Percentiles rank a stretch among this genome's conserved stretches.
Evolutionary conservation across 192 early-diverging fungal genomes (phyloP).

Genomic region (Linnemannia hyalina): DNA sequence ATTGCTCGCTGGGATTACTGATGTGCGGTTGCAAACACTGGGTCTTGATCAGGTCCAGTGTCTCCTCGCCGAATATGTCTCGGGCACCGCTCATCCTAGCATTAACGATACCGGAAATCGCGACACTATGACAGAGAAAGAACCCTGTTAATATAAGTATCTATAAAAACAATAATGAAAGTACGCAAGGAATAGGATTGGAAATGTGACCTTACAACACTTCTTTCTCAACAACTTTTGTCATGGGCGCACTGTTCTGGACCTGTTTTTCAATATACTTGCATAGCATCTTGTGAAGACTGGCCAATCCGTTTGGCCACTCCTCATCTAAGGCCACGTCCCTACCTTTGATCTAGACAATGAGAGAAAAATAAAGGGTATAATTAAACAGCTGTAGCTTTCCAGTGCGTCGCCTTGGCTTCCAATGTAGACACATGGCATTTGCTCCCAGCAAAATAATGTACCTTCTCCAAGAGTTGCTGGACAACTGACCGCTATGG

Average conservation of each 20-base stretch:
- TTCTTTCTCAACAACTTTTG: conserved; percentile 25
- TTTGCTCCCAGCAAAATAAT: conserved; percentile 18
- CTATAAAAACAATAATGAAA: conserved; percentile 11
- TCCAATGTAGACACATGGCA: not conserved
- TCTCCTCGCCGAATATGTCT: conserved; percentile 21
- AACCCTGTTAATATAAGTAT: not conserved
- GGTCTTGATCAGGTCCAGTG: conserved; percentile 20
- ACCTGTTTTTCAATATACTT: conserved; percentile 34
- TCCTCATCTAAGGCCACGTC: conserved; percentile 37
- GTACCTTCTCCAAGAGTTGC: conserved; percentile 44
- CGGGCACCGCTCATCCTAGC: conserved; percentile 25
- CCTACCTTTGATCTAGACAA: conserved; percentile 36
- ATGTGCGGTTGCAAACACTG: conserved; percentile 22
- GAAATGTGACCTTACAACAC: conserved; percentile 19
- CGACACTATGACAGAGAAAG: conserved; percentile 18
- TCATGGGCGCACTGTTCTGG: conserved; percentile 10
- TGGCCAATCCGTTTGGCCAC: conserved; percentile 33
- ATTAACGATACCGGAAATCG: conserved; percentile 28
- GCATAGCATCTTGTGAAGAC: conserved; percentile 26
- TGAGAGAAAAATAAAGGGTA: conserved; percentile 5
- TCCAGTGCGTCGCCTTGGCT: conserved; percentile 1
- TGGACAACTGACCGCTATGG: conserved; percentile 38
- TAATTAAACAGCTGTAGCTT: conserved; percentile 1
- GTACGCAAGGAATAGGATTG: not conserved
- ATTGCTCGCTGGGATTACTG: conserved; percentile 17